These are phyloP conservation scores for Datisca glomerata DNA, from an alignment of 306 rosid genomes.

Conservation along the genomic window DNA sequence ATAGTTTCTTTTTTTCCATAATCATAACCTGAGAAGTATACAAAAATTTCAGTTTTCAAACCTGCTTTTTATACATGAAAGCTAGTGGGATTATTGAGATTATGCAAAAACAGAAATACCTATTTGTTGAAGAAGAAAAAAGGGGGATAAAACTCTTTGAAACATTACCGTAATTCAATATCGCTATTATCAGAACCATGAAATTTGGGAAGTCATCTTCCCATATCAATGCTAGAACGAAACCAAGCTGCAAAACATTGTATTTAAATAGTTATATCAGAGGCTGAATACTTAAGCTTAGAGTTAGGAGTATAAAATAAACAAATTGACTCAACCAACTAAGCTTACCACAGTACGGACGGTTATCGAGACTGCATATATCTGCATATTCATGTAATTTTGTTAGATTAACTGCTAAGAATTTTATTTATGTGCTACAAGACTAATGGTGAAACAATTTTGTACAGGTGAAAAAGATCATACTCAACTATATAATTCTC, in stretches of 20 bases:
- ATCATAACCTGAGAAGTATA: too few relatives aligned
- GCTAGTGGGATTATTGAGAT: background rate
- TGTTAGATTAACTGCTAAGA: constrained; percentile 27
- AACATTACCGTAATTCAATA: constrained; percentile 68
- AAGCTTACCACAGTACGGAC: constrained; percentile 75
- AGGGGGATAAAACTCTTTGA: background rate
- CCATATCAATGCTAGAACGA: constrained; percentile 75
- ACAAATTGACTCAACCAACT: constrained; percentile 4
- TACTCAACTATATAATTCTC: too few relatives aligned
- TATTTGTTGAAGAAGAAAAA: background rate
- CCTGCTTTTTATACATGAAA: background rate
- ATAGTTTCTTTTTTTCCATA: too few relatives aligned
- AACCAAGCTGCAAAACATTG: constrained; percentile 67
- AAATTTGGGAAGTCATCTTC: constrained; percentile 87
- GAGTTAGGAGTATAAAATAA: constrained; percentile 6
- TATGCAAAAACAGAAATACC: background rate
- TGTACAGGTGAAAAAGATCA: background rate
- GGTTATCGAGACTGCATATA: constrained; percentile 87
- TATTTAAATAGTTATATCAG: constrained; percentile 7
- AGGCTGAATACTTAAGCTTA: background rate
- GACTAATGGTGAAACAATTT: background rate
- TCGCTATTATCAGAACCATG: constrained; percentile 87
- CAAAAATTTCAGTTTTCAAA: background rate
- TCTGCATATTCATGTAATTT: constrained; percentile 24
- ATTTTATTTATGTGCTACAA: constrained; percentile 80